These are phyloP conservation scores for Luffa aegyptiaca DNA, from an alignment of 306 rosid genomes.

Conservation along the genomic window DNA sequence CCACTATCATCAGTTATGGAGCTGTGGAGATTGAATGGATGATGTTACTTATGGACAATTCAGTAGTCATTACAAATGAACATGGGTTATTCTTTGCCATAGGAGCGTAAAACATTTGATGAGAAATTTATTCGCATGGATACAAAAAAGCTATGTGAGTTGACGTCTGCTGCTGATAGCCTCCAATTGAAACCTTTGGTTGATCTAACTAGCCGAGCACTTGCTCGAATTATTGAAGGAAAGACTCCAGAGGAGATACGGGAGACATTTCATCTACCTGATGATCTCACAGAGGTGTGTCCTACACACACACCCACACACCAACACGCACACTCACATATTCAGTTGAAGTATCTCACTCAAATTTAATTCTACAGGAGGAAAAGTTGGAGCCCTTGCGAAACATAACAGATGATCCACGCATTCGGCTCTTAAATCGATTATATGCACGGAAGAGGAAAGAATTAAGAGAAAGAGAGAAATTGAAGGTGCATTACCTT, in stretches of 20 bases:
- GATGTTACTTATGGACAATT: slow-evolving; percentile 11
- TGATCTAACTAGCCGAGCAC: slow-evolving; percentile 82
- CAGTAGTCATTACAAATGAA: slow-evolving; percentile 15
- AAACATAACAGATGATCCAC: slow-evolving; percentile 84
- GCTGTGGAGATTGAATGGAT: slow-evolving; percentile 12
- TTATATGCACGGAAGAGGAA: slow-evolving; percentile 82
- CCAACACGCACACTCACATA: neutral
- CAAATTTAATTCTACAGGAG: slow-evolving; percentile 47
- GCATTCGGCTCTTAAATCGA: slow-evolving; percentile 80
- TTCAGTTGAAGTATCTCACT: slow-evolving; percentile 19
- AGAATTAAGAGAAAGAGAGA: slow-evolving; percentile 68
- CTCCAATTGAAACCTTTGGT: slow-evolving; percentile 86
- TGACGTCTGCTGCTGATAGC: slow-evolving; percentile 87
- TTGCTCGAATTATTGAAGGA: slow-evolving; percentile 90
- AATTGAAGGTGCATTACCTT: slow-evolving; percentile 46
- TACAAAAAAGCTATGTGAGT: slow-evolving; percentile 70
- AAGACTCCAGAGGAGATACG: slow-evolving; percentile 88
- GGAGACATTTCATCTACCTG: slow-evolving; percentile 84
- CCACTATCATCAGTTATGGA: neutral
- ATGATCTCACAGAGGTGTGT: slow-evolving; percentile 84
- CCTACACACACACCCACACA: neutral
- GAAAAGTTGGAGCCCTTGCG: slow-evolving; percentile 78
- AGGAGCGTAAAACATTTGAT: slow-evolving; percentile 72
- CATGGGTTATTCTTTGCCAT: slow-evolving; percentile 21
- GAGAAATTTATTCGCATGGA: slow-evolving; percentile 69